Percentiles rank a stretch among this genome's conserved stretches.
These are phyloP conservation scores for Naganishia sp. DNA, from an alignment of 1,284 basidiomycete genomes.

Conservation along the genomic window DNA sequence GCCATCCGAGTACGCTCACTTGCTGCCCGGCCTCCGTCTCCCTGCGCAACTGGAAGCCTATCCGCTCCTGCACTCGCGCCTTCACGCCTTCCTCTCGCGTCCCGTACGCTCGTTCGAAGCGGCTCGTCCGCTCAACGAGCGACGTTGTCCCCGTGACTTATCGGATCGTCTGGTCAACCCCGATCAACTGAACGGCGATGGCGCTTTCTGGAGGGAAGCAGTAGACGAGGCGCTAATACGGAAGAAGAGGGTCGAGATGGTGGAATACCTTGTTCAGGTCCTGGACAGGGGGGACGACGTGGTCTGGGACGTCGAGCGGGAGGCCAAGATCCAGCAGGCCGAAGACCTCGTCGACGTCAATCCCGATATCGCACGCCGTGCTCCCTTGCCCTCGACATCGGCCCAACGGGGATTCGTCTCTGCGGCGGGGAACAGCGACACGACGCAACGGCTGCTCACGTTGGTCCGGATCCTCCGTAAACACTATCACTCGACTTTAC, in stretches of 20 bases:
- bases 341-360: slow-evolving; percentile 9
- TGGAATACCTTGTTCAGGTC: slow-evolving; percentile 44
- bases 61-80: slow-evolving; percentile 28
- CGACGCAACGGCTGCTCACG: slow-evolving; percentile 50
- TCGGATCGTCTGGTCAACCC: slow-evolving; percentile 50
- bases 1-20: slow-evolving; percentile 8
- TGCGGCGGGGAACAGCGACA: slow-evolving; percentile 57
- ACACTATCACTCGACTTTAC: slow-evolving; percentile 47
- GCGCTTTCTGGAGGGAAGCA: slow-evolving; percentile 47
- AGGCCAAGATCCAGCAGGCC: neutral
- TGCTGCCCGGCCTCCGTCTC: slow-evolving; percentile 5
- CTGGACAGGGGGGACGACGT: slow-evolving; percentile 43
- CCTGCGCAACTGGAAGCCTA: slow-evolving; percentile 15
- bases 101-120: slow-evolving; percentile 37
- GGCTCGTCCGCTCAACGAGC: slow-evolving; percentile 36
- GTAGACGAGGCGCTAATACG: slow-evolving; percentile 44
- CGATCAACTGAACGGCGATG: slow-evolving; percentile 50
- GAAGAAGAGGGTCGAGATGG: slow-evolving; percentile 45
- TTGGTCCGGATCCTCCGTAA: slow-evolving; percentile 51
- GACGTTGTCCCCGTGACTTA: slow-evolving; percentile 43
- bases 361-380: slow-evolving; percentile 18
- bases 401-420: slow-evolving; percentile 51
- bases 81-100: slow-evolving; percentile 44
- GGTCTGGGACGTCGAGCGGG: slow-evolving; percentile 16
- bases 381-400: slow-evolving; percentile 29